These are phyloP conservation scores for Yamadazyma phyllophila DNA, from an alignment of 805 yeast species.

Conservation along the genomic window DNA sequence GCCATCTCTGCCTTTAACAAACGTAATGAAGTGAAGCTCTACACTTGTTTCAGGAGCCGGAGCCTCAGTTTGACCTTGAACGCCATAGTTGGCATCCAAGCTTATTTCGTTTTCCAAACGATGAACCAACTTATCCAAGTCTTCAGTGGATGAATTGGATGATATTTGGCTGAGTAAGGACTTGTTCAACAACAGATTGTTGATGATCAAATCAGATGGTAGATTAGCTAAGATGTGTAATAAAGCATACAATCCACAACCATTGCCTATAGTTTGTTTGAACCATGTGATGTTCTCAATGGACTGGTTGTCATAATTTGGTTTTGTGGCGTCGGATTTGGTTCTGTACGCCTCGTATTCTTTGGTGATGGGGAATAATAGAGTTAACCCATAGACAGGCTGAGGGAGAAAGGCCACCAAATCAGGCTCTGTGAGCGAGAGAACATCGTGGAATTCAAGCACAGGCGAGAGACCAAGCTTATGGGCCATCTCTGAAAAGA, in stretches of 20 bases:
- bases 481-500: conserved; percentile 68
- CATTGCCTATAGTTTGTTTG: conserved; percentile 79
- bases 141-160: conserved; percentile 20
- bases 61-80: conserved; percentile 64
- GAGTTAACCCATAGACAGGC: conserved; percentile 72
- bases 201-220: conserved; percentile 44
- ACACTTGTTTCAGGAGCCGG: conserved; percentile 53
- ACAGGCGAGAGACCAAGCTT: conserved; percentile 64
- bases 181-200: conserved; percentile 30
- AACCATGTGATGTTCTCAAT: conserved; percentile 61
- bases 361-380: conserved; percentile 77
- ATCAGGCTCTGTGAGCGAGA: conserved; percentile 82
- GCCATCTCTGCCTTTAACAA: conserved; percentile 54
- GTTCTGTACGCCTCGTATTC: conserved; percentile 53
- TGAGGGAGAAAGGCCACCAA: conserved; percentile 75
- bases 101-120: conserved; percentile 40
- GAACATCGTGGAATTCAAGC: conserved; percentile 73
- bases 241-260: conserved; percentile 90
- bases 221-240: conserved; percentile 57
- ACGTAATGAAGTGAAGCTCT: conserved; percentile 76
- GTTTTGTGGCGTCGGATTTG: conserved; percentile 33
- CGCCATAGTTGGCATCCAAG: conserved; percentile 44
- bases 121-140: conserved; percentile 45
- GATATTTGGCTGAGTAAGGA: conserved; percentile 16
- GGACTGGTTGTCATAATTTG: conserved; percentile 23